These are phyloP conservation scores for Podospora pseudocomata DNA, from an alignment of 495 filamentous ascomycete genomes.

Conservation along the genomic window DNA sequence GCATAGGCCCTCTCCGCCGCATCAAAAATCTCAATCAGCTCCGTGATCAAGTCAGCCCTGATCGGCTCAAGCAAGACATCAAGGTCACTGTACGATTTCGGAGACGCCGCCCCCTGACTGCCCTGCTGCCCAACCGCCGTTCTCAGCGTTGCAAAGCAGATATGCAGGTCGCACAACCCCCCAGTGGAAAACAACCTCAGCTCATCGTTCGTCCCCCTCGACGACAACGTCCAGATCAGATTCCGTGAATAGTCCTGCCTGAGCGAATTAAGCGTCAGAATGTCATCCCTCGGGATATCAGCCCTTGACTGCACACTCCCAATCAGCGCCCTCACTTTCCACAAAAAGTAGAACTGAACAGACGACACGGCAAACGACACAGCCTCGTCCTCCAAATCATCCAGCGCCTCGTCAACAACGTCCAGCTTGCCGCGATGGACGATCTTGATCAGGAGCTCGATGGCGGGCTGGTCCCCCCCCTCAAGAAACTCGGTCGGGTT, in stretches of 20 bases:
- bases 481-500: conserved; percentile 75
- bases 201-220: conserved; percentile 63
- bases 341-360: conserved; percentile 88
- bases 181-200: conserved; percentile 72
- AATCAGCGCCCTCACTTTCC: conserved; percentile 64
- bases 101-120: conserved; percentile 21
- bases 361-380: conserved; percentile 67
- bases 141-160: conserved; percentile 72
- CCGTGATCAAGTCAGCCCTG: conserved; percentile 49
- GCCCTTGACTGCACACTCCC: conserved; percentile 38
- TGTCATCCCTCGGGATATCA: conserved; percentile 45
- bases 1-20: conserved; percentile 71
- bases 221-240: conserved; percentile 63
- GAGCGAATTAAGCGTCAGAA: conserved; percentile 56
- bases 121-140: conserved; percentile 28
- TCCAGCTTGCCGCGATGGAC: conserved; percentile 61
- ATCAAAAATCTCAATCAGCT: conserved; percentile 70
- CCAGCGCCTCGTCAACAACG: conserved; percentile 59
- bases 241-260: conserved; percentile 55
- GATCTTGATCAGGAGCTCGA: conserved; percentile 66
- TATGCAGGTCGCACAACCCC: conserved; percentile 72
- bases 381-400: conserved; percentile 70
- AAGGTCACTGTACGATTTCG: conserved; percentile 49
- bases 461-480: conserved; percentile 49
- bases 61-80: conserved; percentile 64